Conservation (phyloP, 129 eudicot genomes). For the Chrysanthemum makinoi region DNA sequence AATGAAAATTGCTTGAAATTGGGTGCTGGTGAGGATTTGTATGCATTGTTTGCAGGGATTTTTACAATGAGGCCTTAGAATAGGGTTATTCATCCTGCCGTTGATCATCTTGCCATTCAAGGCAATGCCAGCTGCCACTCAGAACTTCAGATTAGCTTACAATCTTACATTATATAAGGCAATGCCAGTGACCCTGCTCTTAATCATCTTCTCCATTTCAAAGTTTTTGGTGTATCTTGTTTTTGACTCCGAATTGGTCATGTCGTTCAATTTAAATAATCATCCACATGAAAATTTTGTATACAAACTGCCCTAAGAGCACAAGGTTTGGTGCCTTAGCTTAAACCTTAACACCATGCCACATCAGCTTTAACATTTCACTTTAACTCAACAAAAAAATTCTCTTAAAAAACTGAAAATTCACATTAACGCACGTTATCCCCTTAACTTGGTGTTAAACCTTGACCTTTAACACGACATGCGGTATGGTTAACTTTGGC, state of each 20-base stretch:
- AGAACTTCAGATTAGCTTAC: slow-evolving; percentile 66
- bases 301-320: too few species aligned
- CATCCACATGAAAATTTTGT: background rate
- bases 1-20: slow-evolving; percentile 69
- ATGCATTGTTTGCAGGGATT: slow-evolving; percentile 85
- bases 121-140: slow-evolving; percentile 70
- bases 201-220: background rate
- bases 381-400: too few species aligned
- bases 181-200: background rate
- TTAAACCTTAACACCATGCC: too few species aligned
- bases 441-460: too few species aligned
- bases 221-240: background rate
- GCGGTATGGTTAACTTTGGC: too few species aligned
- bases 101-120: slow-evolving; percentile 80
- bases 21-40: slow-evolving; percentile 96
- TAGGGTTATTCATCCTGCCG: slow-evolving; percentile 72
- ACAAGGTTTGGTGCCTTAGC: too few species aligned
- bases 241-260: background rate
- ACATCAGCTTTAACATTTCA: too few species aligned
- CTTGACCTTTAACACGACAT: too few species aligned
- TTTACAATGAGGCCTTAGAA: slow-evolving; percentile 96
- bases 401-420: too few species aligned
- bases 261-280: background rate
- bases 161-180: slow-evolving; percentile 4
- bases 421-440: too few species aligned